Base-by-base conservation (phyloP, 2,329 filamentous ascomycete genomes). In the Kalmusia sp. region DNA sequence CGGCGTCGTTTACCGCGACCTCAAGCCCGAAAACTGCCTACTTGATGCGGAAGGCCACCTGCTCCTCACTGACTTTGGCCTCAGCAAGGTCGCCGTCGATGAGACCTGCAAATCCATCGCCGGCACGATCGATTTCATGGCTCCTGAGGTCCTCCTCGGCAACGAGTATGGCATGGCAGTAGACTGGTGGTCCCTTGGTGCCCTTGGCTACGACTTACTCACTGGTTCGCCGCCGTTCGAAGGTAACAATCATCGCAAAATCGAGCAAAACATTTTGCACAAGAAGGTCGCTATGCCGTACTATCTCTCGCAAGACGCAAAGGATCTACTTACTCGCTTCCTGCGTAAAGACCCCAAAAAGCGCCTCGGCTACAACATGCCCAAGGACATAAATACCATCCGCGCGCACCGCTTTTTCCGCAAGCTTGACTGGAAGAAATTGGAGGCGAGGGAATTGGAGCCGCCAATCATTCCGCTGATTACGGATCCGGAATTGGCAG, bases 71-170 rank as follows among this genome's bases (percentile, higher is more conserved):
- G 96, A 99, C 75, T 99, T 99, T 72, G 95, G 95, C 4, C 84
- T 99, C 15, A 96, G 91, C 77, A 99, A 99, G 77, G 95, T 98
- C 27, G 88, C 93, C 1, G 84, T 95, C 14, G 88, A 92, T 52
- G 87, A 84, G 50, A 82, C 82, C 27, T 97, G 93, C 81, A 91
- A 92, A 76, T 96, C 92, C 35, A 89, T 97, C 61, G 86, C 97
- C 8, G 95, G 95, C 45, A 99, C 95, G 0, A 89, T 97, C 53
- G 95, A 98, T 73, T 99, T 99, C 82, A 99, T 99, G 95, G 96
- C 95, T 0, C 95, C 95, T 1, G 95, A 99, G 77, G 90, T 99
- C 46, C 87, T 99, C 55, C 84, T 88, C 57, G 93, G 92, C 56
- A 87, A 90, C 61, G 88, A 91, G 61, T 99, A 99, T 73, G 93